Evolutionary conservation across 179 eudicot genomes (phyloP), one percentile per base, ranked within the genome.

Genomic region (Kewa caespitosa): DNA sequence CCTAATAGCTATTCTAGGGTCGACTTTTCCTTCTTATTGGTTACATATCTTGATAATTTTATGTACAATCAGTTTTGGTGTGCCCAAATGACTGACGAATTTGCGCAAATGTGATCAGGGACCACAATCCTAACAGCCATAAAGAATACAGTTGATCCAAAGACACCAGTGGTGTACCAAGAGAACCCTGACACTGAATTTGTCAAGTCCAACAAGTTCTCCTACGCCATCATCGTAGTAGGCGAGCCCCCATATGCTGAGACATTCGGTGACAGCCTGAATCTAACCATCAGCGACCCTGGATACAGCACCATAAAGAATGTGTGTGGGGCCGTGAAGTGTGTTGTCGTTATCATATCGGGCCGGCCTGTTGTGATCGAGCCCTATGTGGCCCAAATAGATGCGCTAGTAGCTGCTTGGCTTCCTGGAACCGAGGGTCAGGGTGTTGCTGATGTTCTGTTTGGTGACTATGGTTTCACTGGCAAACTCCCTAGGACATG

Each of bases 351-450:
- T 25, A 69, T 93, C 38, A 52, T 93, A 36, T 84, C 91, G 5
- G 97, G 97, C 5, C 82, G 98, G 2, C 97, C 98, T 1, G 87
- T 93, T 0, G 94, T 91, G 66, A 79, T 93, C 28, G 86, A 89
- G 74, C 98, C 98, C 15, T 84, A 87, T 41, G 78, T 93, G 25
- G 68, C 78, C 23, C 42, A 52, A 2, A 90, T 88, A 13, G 85
- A 87, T 25, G 97, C 97, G 31, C 86, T 91, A 1, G 90, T 93
- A 36, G 94, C 98, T 38, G 98, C 98, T 43, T 93, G 94, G 97
- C 84, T 93, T 59, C 98, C 98, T 0, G 98, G 98, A 33, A 82
- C 86, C 2, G 94, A 93, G 76, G 97, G 94, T 37, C 91, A 91
- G 60, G 97, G 97, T 48, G 91, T 91, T n/a, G 86, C 94, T 62